Conservation (phyloP, 495 filamentous ascomycete species). For the Cladorrhinum samala region DNA sequence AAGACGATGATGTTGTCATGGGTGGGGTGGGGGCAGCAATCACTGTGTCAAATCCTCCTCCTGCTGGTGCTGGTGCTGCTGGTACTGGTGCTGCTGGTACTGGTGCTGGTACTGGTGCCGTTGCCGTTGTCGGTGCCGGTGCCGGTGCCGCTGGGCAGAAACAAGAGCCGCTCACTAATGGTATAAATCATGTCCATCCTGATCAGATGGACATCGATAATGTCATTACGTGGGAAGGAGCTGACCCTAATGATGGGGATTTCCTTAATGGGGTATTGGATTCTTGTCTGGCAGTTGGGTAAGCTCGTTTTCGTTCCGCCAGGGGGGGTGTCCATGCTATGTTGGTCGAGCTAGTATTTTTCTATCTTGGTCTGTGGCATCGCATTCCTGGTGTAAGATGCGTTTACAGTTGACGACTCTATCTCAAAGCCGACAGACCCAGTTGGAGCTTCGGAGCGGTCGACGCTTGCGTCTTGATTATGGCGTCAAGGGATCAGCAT, state of each 20-base stretch:
- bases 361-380: no score
- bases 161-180: slow-evolving; percentile 28
- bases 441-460: no score
- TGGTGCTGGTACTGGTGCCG: no score
- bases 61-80: not conserved
- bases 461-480: no score
- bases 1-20: slow-evolving; percentile 25
- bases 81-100: no score
- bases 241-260: slow-evolving; percentile 51
- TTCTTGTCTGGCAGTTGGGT: slow-evolving; percentile 36
- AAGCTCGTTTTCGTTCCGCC: not conserved
- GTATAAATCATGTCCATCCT: slow-evolving; percentile 20
- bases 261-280: slow-evolving; percentile 67
- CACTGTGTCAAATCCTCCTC: not conserved
- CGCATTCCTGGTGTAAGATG: no score
- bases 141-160: slow-evolving; percentile 23
- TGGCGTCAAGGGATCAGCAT: no score
- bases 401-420: no score
- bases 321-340: not conserved
- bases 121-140: not conserved
- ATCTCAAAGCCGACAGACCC: no score
- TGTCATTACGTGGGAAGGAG: slow-evolving; percentile 70
- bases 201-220: slow-evolving; percentile 64
- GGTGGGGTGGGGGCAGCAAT: slow-evolving; percentile 26
- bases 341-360: not conserved